A percentile compares a stretch with the other conserved stretches of the same genome.
These are phyloP conservation scores for Rhododendron ferrugineum DNA, from an alignment of 148 eudicot genomes.

Conservation along the genomic window DNA sequence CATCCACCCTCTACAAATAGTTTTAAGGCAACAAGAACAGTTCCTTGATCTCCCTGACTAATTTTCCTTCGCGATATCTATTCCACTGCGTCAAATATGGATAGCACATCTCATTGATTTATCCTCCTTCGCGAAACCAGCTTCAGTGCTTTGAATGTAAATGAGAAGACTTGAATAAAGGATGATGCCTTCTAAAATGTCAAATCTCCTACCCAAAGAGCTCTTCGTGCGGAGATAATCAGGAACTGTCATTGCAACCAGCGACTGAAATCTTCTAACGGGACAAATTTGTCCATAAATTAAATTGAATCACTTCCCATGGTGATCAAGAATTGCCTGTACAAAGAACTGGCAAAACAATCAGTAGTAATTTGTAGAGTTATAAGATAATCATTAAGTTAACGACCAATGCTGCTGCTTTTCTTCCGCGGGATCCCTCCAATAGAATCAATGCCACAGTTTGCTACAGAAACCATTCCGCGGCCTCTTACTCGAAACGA, in stretches of 20 bases:
- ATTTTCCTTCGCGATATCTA: neutral
- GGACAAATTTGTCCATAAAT: constrained; percentile 8
- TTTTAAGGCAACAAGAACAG: neutral
- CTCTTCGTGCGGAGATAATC: neutral
- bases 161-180: neutral
- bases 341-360: constrained; percentile 19
- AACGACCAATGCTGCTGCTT: constrained; percentile 6
- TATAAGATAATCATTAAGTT: constrained; percentile 1
- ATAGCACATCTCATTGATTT: neutral
- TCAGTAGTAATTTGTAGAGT: constrained; percentile 5
- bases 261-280: constrained; percentile 8
- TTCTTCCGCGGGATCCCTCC: neutral
- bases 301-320: constrained; percentile 15
- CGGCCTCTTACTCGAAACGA: constrained; percentile 62
- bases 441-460: constrained; percentile 28
- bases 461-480: constrained; percentile 45
- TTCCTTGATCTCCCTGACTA: constrained; percentile 9
- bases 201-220: neutral
- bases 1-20: constrained; percentile 10
- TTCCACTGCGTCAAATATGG: neutral
- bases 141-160: neutral
- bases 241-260: constrained; percentile 7
- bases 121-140: constrained; percentile 5
- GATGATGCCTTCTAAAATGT: constrained; percentile 13
- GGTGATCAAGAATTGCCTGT: constrained; percentile 23